These are phyloP conservation scores for Termitomyces sp. DNA, from an alignment of 768 basidiomycete species.

Conservation along the genomic window DNA sequence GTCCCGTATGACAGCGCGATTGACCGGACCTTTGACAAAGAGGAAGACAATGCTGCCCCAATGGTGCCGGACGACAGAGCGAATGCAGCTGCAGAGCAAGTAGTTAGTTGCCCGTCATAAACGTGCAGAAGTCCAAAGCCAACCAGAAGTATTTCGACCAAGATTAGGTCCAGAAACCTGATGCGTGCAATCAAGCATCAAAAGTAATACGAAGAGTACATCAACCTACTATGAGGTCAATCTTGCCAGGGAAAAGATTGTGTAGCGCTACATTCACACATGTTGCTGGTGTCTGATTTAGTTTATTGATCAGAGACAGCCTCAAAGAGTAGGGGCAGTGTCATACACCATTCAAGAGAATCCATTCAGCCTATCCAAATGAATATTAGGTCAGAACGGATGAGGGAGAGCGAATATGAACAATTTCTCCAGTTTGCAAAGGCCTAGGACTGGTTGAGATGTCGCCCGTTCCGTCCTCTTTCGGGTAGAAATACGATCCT, in stretches of 20 bases:
- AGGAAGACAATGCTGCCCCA: constrained; percentile 84
- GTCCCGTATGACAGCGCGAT: constrained; percentile 90
- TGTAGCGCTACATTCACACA: constrained; percentile 90
- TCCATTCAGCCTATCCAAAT: constrained; percentile 70
- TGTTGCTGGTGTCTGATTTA: constrained; percentile 79
- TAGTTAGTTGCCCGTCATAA: constrained; percentile 9
- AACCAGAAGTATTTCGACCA: constrained; percentile 82
- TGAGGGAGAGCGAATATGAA: constrained; percentile 21
- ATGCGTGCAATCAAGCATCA: not conserved
- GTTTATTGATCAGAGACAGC: not conserved
- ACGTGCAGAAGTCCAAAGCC: constrained; percentile 19
- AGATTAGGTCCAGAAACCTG: constrained; percentile 86
- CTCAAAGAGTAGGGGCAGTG: not conserved
- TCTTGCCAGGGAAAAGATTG: constrained; percentile 80
- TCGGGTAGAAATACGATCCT: constrained; percentile 79
- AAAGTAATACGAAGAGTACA: constrained; percentile 7
- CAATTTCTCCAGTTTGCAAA: constrained; percentile 72
- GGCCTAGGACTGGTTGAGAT: constrained; percentile 59
- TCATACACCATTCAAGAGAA: constrained; percentile 81
- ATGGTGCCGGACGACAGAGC: constrained; percentile 90
- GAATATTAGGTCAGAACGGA: not conserved
- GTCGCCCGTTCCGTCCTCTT: constrained; percentile 69
- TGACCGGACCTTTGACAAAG: constrained; percentile 66
- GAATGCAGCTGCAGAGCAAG: constrained; percentile 63
- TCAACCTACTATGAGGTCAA: constrained; percentile 80